A percentile compares a stretch with the other conserved stretches of the same genome.
Evolutionary conservation across 345 rosid genomes (phyloP).

Genomic region (Eucalyptus camaldulensis): DNA sequence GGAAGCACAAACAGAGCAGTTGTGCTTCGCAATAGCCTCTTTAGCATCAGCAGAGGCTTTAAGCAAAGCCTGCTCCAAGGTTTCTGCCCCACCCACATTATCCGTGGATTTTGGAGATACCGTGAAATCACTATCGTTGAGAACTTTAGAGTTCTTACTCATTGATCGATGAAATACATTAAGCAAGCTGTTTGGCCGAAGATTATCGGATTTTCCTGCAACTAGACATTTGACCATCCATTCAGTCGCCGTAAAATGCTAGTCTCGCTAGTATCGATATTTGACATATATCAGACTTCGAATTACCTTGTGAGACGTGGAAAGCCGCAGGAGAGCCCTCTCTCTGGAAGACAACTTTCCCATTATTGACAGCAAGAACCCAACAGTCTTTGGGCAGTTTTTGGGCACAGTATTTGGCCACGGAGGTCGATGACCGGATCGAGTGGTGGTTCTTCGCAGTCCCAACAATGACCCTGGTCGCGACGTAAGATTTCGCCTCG

Average conservation of each 20-base stretch:
- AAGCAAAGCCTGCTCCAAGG: constrained; percentile 23
- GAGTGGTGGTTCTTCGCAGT: constrained; percentile 25
- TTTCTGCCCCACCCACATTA: constrained; percentile 13
- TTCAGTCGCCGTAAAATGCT: neutral
- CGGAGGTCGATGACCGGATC: constrained; percentile 49
- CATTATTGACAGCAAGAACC: constrained; percentile 63
- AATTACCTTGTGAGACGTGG: constrained; percentile 29
- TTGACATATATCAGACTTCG: neutral
- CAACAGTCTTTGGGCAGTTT: constrained; percentile 48
- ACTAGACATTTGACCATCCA: neutral
- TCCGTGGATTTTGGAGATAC: neutral
- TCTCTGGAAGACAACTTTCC: constrained; percentile 57
- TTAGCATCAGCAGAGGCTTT: constrained; percentile 24
- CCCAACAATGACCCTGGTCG: constrained; percentile 62
- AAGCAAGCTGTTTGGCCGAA: constrained; percentile 30
- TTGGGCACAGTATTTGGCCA: constrained; percentile 83
- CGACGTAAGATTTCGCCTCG: constrained; percentile 63
- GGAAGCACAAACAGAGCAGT: constrained; percentile 53
- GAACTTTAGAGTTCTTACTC: constrained; percentile 32
- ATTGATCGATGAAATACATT: constrained; percentile 42
- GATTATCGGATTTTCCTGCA: constrained; percentile 36
- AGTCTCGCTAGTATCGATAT: neutral
- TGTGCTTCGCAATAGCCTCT: constrained; percentile 9
- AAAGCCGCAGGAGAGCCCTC: constrained; percentile 32
- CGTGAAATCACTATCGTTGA: constrained; percentile 15